These are phyloP conservation scores for Aspergillus terreus DNA, from an alignment of 2,329 filamentous ascomycete genomes.

Conservation along the genomic window DNA sequence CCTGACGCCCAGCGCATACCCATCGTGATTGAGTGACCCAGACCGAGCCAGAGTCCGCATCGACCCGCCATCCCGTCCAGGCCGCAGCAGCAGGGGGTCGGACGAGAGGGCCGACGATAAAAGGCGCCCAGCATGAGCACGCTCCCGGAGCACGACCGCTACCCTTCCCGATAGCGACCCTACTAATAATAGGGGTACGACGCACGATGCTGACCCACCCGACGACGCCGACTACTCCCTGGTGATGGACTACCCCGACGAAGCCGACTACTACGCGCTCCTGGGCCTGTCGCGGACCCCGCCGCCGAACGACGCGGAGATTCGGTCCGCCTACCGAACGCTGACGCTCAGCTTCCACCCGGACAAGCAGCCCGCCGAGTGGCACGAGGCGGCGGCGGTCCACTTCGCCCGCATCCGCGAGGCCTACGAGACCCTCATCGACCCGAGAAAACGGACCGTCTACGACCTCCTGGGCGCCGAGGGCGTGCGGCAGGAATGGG, in stretches of 20 bases:
- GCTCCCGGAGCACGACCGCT: neutral
- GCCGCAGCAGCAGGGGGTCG: too few relatives aligned
- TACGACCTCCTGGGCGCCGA: constrained; percentile 43
- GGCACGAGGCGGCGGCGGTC: constrained; percentile 32
- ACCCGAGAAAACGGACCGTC: constrained; percentile 39
- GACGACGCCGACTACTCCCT: constrained; percentile 24
- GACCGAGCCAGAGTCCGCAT: too few relatives aligned
- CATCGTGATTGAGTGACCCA: neutral
- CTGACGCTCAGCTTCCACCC: constrained; percentile 44
- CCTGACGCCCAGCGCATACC: neutral
- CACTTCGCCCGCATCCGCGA: constrained; percentile 38
- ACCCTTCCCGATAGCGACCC: neutral
- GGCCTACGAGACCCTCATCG: constrained; percentile 42
- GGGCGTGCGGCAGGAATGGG: constrained; percentile 39
- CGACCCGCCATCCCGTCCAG: too few relatives aligned
- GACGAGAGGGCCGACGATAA: too few relatives aligned
- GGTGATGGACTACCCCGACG: constrained; percentile 27
- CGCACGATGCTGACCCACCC: neutral
- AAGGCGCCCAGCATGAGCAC: neutral
- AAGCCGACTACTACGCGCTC: constrained; percentile 41
- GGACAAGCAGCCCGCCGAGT: constrained; percentile 41
- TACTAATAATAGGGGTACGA: neutral
- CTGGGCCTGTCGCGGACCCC: constrained; percentile 37
- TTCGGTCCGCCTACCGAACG: constrained; percentile 42
- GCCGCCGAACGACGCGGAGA: constrained; percentile 38